phyloP scores from a whole-genome alignment of 495 filamentous ascomycete genomes.

The Podospora didyma region DNA sequence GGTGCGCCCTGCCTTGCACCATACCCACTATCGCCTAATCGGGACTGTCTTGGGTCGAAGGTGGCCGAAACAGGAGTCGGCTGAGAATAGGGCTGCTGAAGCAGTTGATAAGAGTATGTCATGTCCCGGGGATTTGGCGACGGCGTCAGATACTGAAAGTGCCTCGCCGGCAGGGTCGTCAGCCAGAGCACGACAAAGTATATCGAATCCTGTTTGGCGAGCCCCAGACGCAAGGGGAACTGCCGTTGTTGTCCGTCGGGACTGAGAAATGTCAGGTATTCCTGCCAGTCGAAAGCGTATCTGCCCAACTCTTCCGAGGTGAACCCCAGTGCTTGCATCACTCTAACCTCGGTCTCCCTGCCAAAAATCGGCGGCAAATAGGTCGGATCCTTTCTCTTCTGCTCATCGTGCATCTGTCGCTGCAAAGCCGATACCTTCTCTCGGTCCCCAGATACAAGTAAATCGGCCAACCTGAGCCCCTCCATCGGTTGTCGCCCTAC shows the following conservation, averaged over 20 bases:
- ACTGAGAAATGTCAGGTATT: slow-evolving; percentile 46
- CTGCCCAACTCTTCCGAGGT: slow-evolving; percentile 41
- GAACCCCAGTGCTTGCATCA: slow-evolving; percentile 47
- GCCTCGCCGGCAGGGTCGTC: slow-evolving; percentile 22
- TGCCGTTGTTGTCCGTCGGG: slow-evolving; percentile 41
- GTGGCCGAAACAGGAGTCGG: slow-evolving; percentile 40
- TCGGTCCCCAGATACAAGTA: slow-evolving; percentile 45
- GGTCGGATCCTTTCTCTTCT: slow-evolving; percentile 46
- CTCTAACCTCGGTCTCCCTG: slow-evolving; percentile 42
- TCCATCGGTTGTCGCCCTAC: slow-evolving; percentile 39
- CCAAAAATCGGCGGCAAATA: slow-evolving; percentile 53
- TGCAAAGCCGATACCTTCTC: slow-evolving; percentile 46
- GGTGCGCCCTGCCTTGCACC: slow-evolving; percentile 28
- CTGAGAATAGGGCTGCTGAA: slow-evolving; percentile 37
- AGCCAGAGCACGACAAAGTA: slow-evolving; percentile 50
- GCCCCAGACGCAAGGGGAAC: slow-evolving; percentile 41
- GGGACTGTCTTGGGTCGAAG: slow-evolving; percentile 36
- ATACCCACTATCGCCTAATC: slow-evolving; percentile 32
- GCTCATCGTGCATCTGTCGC: slow-evolving; percentile 44
- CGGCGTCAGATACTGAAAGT: slow-evolving; percentile 39
- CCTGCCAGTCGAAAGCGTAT: slow-evolving; percentile 41
- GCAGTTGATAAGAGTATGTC: slow-evolving; percentile 40
- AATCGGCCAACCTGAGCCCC: slow-evolving; percentile 44
- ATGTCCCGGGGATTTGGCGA: slow-evolving; percentile 46
- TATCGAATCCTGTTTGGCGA: slow-evolving; percentile 50